Base-by-base conservation (phyloP, 768 basidiomycete species). In the Hemileccinum rubropunctum region DNA sequence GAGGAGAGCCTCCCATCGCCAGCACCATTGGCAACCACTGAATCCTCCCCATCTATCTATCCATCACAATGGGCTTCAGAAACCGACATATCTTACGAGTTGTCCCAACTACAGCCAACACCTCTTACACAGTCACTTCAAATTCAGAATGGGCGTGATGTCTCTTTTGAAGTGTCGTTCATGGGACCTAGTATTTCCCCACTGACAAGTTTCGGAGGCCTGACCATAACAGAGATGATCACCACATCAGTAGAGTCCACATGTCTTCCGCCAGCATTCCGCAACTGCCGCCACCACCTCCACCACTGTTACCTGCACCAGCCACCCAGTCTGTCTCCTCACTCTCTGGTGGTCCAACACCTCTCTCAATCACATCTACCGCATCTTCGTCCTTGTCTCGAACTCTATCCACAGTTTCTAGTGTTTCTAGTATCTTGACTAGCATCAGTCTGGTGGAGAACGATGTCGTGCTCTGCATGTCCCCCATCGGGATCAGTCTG, bases 141-240 rank as follows among this genome's bases (percentile, higher is more conserved):
- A 0, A 63, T 89, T 38, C 80, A 77, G 1, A 87, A 91, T 38
- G 78, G 75, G 4, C 63, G 58, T 9, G 89, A 91, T 54, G 69
- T 60, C 0, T 89, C 87, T 0, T 84, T 82, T 50, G 89, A 91
- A 50, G 88, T 87, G 0, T 89, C 88, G 0, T 75, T 86, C 63
- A 70, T 90, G 60, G 73, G 84, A 26, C 86, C 88, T 0, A 86
- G 78, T 52, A 78, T 64, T 35, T 64, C 72, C 2, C 66, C 72
- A 2, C 49, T 67, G 4, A 66, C 59, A 4, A 70, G 66, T n/a
- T 45, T 66, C 0, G 61, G 61, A 34, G 62, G 65, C 45, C 56
- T 71, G 23, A 68, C 65, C 6, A 52, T 72, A 32, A 63, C 71
- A 13, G 72, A 71, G 15, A 61, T 67, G 1, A 57, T 68, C 13